phyloP scores from a whole-genome alignment of 2,329 filamentous ascomycete genomes.

The Monilinia fructigena region DNA sequence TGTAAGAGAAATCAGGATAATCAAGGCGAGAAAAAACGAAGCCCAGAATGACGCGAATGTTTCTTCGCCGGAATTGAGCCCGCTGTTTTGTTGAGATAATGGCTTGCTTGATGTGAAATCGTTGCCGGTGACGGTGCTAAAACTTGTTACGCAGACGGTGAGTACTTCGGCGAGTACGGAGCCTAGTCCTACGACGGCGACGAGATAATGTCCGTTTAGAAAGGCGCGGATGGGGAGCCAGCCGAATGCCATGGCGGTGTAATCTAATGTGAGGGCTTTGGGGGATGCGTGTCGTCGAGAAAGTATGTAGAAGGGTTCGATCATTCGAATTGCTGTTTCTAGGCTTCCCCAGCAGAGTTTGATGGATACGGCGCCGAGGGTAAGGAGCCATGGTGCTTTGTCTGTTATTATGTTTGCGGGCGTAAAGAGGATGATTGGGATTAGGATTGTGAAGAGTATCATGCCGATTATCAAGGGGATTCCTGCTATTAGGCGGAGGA shows the following conservation, averaged over 20 bases:
- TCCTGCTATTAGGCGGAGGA: constrained; percentile 60
- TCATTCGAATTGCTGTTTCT: constrained; percentile 68
- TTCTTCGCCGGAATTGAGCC: constrained; percentile 53
- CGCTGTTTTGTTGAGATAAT: too few species aligned
- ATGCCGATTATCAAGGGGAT: constrained; percentile 61
- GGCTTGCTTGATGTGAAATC: constrained; percentile 48
- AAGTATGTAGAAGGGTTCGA: constrained; percentile 73
- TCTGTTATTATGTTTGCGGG: constrained; percentile 56
- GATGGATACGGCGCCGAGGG: constrained; percentile 62
- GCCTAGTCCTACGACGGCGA: constrained; percentile 68
- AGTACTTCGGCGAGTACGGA: constrained; percentile 71
- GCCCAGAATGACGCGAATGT: constrained; percentile 64
- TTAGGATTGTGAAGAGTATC: constrained; percentile 53
- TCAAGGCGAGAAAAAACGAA: constrained; percentile 59
- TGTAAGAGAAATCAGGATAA: constrained; percentile 60
- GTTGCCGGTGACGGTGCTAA: constrained; percentile 62
- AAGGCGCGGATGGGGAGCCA: constrained; percentile 62
- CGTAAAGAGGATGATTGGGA: constrained; percentile 61
- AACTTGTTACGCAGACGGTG: constrained; percentile 65
- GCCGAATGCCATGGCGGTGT: constrained; percentile 68
- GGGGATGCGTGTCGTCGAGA: constrained; percentile 63
- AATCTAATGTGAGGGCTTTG: constrained; percentile 67
- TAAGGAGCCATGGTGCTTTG: constrained; percentile 64
- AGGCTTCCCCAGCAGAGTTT: constrained; percentile 68
- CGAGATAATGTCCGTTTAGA: constrained; percentile 61